Conservation (phyloP, 1,139 yeast genomes). For the Pichia sp. region DNA sequence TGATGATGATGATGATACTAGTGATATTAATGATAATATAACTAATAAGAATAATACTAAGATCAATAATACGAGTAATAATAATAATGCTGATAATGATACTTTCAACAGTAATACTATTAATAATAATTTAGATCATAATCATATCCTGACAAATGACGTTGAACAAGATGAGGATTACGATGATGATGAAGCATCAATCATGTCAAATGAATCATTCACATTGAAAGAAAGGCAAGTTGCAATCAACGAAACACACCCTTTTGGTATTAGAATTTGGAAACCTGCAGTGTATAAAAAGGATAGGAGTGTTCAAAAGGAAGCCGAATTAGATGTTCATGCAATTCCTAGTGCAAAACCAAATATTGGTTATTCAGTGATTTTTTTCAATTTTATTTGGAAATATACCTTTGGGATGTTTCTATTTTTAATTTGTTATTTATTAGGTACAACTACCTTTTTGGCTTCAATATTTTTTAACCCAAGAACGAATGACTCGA, state of each 20-base stretch:
- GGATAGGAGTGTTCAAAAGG: constrained; percentile 80
- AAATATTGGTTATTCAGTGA: constrained; percentile 56
- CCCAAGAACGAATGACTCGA: constrained; percentile 32
- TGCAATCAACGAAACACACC: constrained; percentile 94
- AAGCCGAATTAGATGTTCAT: constrained; percentile 92
- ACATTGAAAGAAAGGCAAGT: constrained; percentile 92
- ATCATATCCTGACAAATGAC: background rate
- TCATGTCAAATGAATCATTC: constrained; percentile 65
- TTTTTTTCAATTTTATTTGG: constrained; percentile 74
- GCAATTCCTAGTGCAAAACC: constrained; percentile 47
- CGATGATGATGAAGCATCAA: constrained; percentile 37
- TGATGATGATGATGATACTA: background rate
- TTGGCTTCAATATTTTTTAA: constrained; percentile 39
- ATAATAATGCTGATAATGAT: background rate
- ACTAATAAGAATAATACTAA: constrained; percentile 18
- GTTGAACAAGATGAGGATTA: constrained; percentile 21
- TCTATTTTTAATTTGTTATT: constrained; percentile 45
- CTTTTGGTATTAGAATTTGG: constrained; percentile 97
- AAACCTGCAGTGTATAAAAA: constrained; percentile 95
- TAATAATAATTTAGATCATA: background rate
- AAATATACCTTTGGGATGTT: constrained; percentile 62
- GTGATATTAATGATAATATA: constrained; percentile 2
- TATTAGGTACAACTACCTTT: constrained; percentile 38
- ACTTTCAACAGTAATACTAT: background rate
- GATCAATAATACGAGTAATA: constrained; percentile 20